phyloP scores from a whole-genome alignment of 2,329 filamentous ascomycete species.

The Trichoderma gracile region DNA sequence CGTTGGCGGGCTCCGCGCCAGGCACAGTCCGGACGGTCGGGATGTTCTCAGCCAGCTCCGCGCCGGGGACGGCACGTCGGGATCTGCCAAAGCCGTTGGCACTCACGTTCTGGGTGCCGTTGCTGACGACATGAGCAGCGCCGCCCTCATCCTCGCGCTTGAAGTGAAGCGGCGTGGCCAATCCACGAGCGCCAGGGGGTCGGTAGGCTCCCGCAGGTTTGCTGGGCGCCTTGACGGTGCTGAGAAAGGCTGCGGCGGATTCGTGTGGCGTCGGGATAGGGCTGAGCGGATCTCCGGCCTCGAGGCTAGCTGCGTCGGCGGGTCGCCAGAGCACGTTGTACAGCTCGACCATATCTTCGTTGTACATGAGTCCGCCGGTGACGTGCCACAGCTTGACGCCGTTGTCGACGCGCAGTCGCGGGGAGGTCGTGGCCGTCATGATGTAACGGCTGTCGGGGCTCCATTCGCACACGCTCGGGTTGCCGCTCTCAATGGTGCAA shows the following conservation, averaged over 20 bases:
- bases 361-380: slow-evolving; percentile 85
- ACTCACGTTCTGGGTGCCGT: slow-evolving; percentile 69
- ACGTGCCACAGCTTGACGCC: slow-evolving; percentile 95
- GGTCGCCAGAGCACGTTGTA: slow-evolving; percentile 92
- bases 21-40: slow-evolving; percentile 68
- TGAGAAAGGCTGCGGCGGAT: slow-evolving; percentile 79
- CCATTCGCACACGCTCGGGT: slow-evolving; percentile 96
- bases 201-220: slow-evolving; percentile 98
- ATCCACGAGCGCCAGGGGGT: slow-evolving; percentile 87
- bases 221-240: slow-evolving; percentile 86
- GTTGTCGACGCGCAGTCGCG: slow-evolving; percentile 93
- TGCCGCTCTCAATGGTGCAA: slow-evolving; percentile 90
- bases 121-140: slow-evolving; percentile 77
- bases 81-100: slow-evolving; percentile 78
- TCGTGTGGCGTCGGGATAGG: slow-evolving; percentile 75
- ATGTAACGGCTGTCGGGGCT: slow-evolving; percentile 94
- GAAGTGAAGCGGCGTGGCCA: slow-evolving; percentile 87
- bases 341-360: slow-evolving; percentile 90
- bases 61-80: slow-evolving; percentile 82
- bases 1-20: slow-evolving; percentile 62
- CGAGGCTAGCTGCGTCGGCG: slow-evolving; percentile 60
- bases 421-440: slow-evolving; percentile 95
- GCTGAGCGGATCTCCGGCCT: slow-evolving; percentile 68
- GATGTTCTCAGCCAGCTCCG: slow-evolving; percentile 70
- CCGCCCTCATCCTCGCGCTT: slow-evolving; percentile 97